These are phyloP conservation scores for Metschnikowia anglica DNA, from an alignment of 805 yeast species.

Conservation along the genomic window DNA sequence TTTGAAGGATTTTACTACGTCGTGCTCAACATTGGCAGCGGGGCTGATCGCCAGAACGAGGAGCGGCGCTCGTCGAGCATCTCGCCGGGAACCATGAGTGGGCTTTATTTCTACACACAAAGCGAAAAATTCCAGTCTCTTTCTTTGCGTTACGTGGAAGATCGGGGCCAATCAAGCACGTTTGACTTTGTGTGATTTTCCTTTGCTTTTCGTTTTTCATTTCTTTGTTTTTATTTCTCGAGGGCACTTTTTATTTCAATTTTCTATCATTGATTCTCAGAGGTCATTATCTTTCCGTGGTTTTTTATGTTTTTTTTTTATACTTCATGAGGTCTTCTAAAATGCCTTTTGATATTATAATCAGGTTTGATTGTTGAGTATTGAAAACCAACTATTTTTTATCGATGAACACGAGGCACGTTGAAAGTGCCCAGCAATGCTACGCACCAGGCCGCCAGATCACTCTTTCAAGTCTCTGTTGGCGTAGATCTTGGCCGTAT, in stretches of 20 bases:
- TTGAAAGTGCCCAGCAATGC: too few species aligned
- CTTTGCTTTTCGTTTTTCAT: not conserved
- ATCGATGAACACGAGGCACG: too few species aligned
- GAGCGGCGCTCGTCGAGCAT: conserved; percentile 8
- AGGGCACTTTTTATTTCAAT: not conserved
- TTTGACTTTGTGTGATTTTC: conserved; percentile 28
- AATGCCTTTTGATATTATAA: too few species aligned
- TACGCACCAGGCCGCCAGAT: not conserved
- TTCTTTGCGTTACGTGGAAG: conserved; percentile 56
- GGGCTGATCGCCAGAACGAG: conserved; percentile 8
- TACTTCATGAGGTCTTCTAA: too few species aligned
- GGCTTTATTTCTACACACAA: conserved; percentile 78
- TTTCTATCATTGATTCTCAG: too few species aligned
- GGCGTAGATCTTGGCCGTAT: conserved; percentile 90
- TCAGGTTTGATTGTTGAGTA: too few species aligned
- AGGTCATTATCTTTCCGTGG: too few species aligned
- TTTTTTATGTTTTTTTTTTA: too few species aligned
- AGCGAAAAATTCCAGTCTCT: conserved; percentile 80
- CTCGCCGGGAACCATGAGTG: conserved; percentile 68
- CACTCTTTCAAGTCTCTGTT: conserved; percentile 46
- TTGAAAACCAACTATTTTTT: too few species aligned
- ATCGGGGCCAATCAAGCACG: conserved; percentile 37
- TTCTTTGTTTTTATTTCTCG: not conserved
- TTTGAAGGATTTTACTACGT: conserved; percentile 92
- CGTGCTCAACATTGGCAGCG: conserved; percentile 64